Evolutionary conservation across 2,329 filamentous ascomycete species (phyloP), one percentile per base, ranked within the genome.

Genomic region (Apiospora marii): DNA sequence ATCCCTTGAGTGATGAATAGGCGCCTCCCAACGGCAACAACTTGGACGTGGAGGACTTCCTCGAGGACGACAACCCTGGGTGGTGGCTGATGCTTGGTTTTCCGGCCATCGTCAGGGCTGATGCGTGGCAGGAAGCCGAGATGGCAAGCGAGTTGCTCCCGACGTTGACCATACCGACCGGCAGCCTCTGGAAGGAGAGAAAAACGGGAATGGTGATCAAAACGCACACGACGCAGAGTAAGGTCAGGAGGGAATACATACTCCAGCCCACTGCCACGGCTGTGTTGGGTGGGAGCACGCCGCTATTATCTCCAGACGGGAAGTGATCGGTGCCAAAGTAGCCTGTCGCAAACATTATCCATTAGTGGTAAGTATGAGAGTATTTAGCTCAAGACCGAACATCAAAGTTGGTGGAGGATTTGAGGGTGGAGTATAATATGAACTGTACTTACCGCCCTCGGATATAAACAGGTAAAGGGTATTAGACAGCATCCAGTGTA

Each of bases 401-500:
- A 41, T 1, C 2, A 10, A 41, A 10, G 6, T 10, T 10, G 37
- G 1, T 10, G 7, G 37, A 41, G 37, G 7, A n/a, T n/a, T 8
- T 10, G 0, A 10, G 37, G 37, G 37, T 1, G 1, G 37, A 7
- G 37, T 6, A 1, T 1, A 41, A 41, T 24, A 10, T 10, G 22
- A 12, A 24, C 48, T 51, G 24, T 8, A 51, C 67, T 70, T 71
- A 76, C 77, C 74, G 37, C 78, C 78, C 44, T 74, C 74, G 19
- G 75, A 77, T 16, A 80, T 73, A 19, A 75, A 74, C 1, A 84
- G 73, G 74, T 83, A 86, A 0, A 87, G 72, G 44, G 77, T 79
- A 71, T 84, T 83, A 0, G 84, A 86, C 7, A 84, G 76, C 3
- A 85, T 72, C 84, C 83, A 86, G 69, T 87, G 84, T 22, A 85